Percentiles rank a stretch among this genome's conserved stretches.
phyloP scores from a whole-genome alignment of 768 basidiomycete species.

The Tephrocybe sp. region DNA sequence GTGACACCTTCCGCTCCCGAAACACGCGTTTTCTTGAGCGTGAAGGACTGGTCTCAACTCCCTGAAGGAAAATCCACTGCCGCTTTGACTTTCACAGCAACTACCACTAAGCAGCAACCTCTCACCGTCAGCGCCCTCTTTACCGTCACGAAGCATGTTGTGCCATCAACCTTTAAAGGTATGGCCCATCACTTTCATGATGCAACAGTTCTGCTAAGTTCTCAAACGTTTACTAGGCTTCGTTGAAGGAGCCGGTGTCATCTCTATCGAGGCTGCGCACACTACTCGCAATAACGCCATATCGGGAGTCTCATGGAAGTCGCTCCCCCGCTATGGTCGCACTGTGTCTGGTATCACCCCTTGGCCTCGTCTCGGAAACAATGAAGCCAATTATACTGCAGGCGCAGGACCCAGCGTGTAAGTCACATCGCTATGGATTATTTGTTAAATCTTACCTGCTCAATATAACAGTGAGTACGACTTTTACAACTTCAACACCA shows the following conservation, averaged over 20 bases:
- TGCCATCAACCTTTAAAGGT: constrained; percentile 10
- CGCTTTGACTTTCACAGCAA: constrained; percentile 24
- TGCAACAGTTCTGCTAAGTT: neutral
- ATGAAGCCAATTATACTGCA: constrained; percentile 54
- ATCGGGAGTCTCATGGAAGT: constrained; percentile 53
- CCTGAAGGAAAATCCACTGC: too few relatives aligned
- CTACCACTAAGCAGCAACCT: too few relatives aligned
- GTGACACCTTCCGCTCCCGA: constrained; percentile 45
- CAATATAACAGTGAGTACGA: constrained; percentile 51
- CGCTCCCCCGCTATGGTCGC: constrained; percentile 59
- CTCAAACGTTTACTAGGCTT: constrained; percentile 39
- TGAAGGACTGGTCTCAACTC: constrained; percentile 47
- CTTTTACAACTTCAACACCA: constrained; percentile 58
- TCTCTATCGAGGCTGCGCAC: constrained; percentile 69
- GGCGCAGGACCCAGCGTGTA: constrained; percentile 62
- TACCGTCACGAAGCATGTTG: too few relatives aligned
- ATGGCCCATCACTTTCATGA: too few relatives aligned
- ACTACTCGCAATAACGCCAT: constrained; percentile 45
- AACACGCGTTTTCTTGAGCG: constrained; percentile 49
- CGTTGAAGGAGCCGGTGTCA: constrained; percentile 58
- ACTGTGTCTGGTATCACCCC: constrained; percentile 62
- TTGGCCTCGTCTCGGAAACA: constrained; percentile 46
- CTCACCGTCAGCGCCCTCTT: constrained; percentile 49
- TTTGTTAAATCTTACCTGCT: neutral
- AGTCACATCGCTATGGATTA: constrained; percentile 16